Evolutionary conservation across 176 grass and related monocot species (phyloP).

Genomic region (Oryza meridionalis): DNA sequence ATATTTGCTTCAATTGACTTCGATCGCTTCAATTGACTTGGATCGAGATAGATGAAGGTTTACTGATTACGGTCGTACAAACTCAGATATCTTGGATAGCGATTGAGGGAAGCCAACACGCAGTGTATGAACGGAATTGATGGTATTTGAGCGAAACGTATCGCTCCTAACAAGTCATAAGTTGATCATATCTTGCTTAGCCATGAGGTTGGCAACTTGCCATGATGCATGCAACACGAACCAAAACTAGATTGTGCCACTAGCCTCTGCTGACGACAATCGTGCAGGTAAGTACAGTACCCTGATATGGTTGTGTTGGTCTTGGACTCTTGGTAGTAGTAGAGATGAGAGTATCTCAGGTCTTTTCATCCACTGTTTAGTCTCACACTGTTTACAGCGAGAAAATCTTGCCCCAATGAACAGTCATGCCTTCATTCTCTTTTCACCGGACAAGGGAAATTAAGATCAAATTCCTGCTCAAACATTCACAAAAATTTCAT

Average conservation of each 20-base stretch:
- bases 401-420: not conserved
- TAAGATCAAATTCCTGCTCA: not conserved
- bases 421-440: not conserved
- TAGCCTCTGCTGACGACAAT: not conserved
- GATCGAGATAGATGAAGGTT: not conserved
- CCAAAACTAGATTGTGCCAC: not conserved
- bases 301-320: not conserved
- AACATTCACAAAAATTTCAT: not conserved
- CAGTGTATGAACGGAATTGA: not conserved
- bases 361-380: not conserved
- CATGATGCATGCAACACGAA: slow-evolving; percentile 2
- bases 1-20: not conserved
- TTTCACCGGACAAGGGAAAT: not conserved
- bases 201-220: slow-evolving; percentile 7
- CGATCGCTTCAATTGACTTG: no score
- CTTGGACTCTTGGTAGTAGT: not conserved
- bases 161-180: not conserved
- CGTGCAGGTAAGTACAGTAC: not conserved
- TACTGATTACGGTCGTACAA: not conserved
- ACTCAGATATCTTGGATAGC: slow-evolving; percentile 9
- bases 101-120: slow-evolving; percentile 9
- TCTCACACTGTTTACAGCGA: not conserved
- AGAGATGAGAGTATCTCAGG: not conserved
- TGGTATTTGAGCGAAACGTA: not conserved
- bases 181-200: not conserved